These are phyloP conservation scores for Euclidium syriacum DNA, from an alignment of 345 rosid species.

Conservation along the genomic window DNA sequence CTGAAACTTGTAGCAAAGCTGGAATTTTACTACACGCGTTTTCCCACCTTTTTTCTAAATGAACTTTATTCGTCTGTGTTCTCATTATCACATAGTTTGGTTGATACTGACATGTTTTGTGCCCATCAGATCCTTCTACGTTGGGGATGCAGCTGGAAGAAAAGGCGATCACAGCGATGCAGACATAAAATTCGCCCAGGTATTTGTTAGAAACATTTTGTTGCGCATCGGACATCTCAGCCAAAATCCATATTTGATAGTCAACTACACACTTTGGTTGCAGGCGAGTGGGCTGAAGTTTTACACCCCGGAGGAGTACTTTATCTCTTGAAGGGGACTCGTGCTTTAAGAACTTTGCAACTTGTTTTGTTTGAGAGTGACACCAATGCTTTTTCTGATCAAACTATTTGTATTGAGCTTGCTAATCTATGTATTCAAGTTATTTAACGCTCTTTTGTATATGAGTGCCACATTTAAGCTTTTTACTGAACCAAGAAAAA, in stretches of 20 bases:
- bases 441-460: not conserved
- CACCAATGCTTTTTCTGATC: not conserved
- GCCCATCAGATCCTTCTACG: constrained; percentile 72
- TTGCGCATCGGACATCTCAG: not conserved
- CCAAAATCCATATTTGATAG: not conserved
- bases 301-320: constrained; percentile 73
- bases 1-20: constrained; percentile 2
- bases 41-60: not conserved
- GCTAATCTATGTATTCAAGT: not conserved
- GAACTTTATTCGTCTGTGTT: not conserved
- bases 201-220: constrained; percentile 18
- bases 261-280: constrained; percentile 18
- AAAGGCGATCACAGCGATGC: constrained; percentile 76
- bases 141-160: constrained; percentile 98
- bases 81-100: not conserved
- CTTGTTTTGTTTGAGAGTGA: not conserved
- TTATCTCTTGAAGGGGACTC: constrained; percentile 28
- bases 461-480: not conserved
- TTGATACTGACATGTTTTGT: not conserved
- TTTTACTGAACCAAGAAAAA: not conserved
- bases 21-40: not conserved
- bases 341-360: not conserved
- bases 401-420: not conserved
- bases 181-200: constrained; percentile 86
- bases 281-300: constrained; percentile 76